phyloP scores from a whole-genome alignment of 2,329 filamentous ascomycete genomes.

The Fusarium xyrophilum region DNA sequence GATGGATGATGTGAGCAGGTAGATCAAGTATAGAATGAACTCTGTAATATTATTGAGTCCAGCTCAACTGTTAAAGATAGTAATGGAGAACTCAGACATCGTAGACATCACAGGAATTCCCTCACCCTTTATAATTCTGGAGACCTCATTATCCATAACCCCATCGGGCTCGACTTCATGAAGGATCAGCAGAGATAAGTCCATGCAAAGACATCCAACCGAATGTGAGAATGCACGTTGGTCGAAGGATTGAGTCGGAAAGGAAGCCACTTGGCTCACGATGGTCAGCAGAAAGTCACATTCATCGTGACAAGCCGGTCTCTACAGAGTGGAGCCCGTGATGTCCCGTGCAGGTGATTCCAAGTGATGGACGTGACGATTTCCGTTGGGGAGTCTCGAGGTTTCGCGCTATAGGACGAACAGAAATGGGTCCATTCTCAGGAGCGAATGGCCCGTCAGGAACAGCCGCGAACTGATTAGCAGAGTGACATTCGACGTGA shows the following conservation, averaged over 20 bases:
- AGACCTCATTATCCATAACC: neutral
- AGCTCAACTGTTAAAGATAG: conserved; percentile 7
- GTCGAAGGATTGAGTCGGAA: conserved; percentile 28
- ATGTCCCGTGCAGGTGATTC: conserved; percentile 39
- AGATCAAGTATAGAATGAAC: neutral
- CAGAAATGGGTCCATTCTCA: conserved; percentile 4
- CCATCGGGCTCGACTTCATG: conserved; percentile 3
- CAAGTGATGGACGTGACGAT: conserved; percentile 32
- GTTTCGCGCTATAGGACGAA: conserved; percentile 33
- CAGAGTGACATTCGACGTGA: conserved; percentile 17
- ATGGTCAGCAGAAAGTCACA: conserved; percentile 20
- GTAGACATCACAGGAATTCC: neutral
- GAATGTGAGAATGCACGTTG: conserved; percentile 32
- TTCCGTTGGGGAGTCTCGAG: conserved; percentile 36
- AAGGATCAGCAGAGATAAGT: conserved; percentile 30
- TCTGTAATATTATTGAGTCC: conserved; percentile 13
- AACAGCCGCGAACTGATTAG: conserved; percentile 29
- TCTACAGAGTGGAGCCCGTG: conserved; percentile 33
- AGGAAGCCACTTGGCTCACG: conserved; percentile 13
- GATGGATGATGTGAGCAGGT: neutral
- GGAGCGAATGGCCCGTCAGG: conserved; percentile 24
- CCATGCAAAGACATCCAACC: conserved; percentile 27
- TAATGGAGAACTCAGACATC: neutral
- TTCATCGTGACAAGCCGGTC: conserved; percentile 24
- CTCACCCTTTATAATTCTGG: conserved; percentile 21